Base-by-base conservation (phyloP, 2,329 filamentous ascomycete species). In the Microcyclospora tardicrescens region DNA sequence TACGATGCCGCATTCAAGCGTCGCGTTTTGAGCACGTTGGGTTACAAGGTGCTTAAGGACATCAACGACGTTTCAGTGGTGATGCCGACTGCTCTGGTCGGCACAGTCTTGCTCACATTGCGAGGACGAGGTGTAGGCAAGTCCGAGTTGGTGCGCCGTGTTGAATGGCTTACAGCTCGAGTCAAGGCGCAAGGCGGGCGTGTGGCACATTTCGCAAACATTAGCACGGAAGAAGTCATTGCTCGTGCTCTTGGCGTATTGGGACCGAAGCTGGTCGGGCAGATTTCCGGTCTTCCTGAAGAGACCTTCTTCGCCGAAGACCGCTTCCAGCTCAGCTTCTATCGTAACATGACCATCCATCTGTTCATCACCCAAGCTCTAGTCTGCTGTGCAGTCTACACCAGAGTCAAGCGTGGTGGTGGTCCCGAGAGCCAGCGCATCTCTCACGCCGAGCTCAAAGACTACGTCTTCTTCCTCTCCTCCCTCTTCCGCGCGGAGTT, bases 281-380 rank as follows among this genome's bases (percentile, higher is more conserved):
- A 79, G 4, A 71, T 93, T 0, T 73, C 79, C 29, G 84, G 80
- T 0, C 65, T 98, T 5, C 81, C 83, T 0, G 91, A 98, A 58
- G 84, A 84, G 13, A 96, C 91, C 0, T 96, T 84, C 61, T 94
- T 84, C 53, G 91, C 91, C 4, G 86, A 95, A 30, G 91, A 98
- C 59, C 75, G 66, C 38, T 98, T 98, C 66, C 91, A 98, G 57
- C 73, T 98, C 9, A 94, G 86, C 0, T 98, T 98, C 61, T 98
- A 98, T 63, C 80, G 91, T 37, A 98, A 98, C 61, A 96, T 96
- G 91, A 95, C 89, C 0, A 98, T 98, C 44, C 91, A 98, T 57
- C 73, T 98, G 5, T 98, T 98, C 60, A 91, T 98, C 41, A 81
- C 85, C 2, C 87, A 96, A 58, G 83, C 89, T 0, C 69, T 98